Evolutionary conservation across 345 rosid genomes (phyloP).

Genomic region (Brassica rapa): DNA sequence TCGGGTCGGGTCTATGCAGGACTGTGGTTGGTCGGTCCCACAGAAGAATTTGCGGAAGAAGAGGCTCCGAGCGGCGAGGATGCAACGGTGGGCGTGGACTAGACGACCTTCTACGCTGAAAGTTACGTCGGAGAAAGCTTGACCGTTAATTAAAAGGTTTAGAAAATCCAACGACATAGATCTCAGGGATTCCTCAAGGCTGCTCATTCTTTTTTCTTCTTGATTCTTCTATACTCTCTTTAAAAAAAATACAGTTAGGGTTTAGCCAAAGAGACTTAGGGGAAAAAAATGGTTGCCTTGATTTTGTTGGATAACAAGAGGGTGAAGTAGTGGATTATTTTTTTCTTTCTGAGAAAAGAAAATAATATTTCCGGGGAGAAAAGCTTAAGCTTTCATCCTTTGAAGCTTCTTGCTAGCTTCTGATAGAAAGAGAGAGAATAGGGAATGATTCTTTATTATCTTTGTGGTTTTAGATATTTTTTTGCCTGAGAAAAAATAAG

Average conservation of each 20-base stretch:
- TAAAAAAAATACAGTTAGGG: slow-evolving; percentile 26
- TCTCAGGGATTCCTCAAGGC: slow-evolving; percentile 79
- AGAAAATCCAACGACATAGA: slow-evolving; percentile 89
- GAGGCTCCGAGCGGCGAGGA: slow-evolving; percentile 89
- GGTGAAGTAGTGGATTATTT: neutral
- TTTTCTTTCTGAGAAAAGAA: neutral
- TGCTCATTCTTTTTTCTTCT: slow-evolving; percentile 38
- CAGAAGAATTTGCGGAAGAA: slow-evolving; percentile 94
- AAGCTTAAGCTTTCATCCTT: slow-evolving; percentile 17
- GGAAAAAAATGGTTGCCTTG: neutral
- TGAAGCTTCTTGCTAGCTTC: slow-evolving; percentile 23
- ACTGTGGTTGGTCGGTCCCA: slow-evolving; percentile 68
- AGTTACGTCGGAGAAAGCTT: slow-evolving; percentile 98
- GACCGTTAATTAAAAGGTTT: slow-evolving; percentile 94
- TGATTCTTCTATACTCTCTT: slow-evolving; percentile 10
- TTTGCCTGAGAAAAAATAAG: slow-evolving; percentile 30
- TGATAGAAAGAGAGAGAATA: slow-evolving; percentile 11
- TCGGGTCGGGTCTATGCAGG: slow-evolving; percentile 51
- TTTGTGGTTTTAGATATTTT: slow-evolving; percentile 54
- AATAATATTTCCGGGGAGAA: neutral
- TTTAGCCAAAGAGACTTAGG: slow-evolving; percentile 11
- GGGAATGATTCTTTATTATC: slow-evolving; percentile 47
- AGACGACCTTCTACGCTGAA: slow-evolving; percentile 97
- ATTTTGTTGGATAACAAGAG: neutral
- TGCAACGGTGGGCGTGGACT: slow-evolving; percentile 97